phyloP scores from a whole-genome alignment of 176 grass and related monocot genomes.

The Cocos nucifera region DNA sequence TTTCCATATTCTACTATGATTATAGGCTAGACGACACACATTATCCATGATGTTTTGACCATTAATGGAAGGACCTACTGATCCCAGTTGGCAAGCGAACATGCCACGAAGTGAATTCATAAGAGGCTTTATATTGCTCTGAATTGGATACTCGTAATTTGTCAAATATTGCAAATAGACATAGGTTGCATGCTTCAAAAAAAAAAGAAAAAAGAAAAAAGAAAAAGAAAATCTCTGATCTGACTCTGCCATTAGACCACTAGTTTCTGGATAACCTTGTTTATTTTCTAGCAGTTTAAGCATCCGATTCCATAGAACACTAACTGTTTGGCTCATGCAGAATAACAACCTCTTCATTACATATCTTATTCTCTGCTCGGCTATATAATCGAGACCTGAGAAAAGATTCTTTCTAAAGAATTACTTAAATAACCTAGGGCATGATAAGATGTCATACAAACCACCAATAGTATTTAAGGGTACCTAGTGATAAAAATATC shows the following conservation, averaged over 20 bases:
- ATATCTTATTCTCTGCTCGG: background rate
- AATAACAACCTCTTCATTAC: slow-evolving; percentile 38
- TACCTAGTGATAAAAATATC: slow-evolving; percentile 6
- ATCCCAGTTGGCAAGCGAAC: too few relatives aligned
- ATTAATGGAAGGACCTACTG: too few relatives aligned
- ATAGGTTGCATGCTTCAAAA: too few relatives aligned
- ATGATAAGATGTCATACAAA: slow-evolving; percentile 12
- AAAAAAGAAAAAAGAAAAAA: too few relatives aligned
- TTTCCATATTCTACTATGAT: too few relatives aligned
- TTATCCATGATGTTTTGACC: too few relatives aligned
- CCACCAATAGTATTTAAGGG: slow-evolving; percentile 20
- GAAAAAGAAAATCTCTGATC: slow-evolving; percentile 6
- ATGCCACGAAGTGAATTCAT: too few relatives aligned
- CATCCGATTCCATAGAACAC: slow-evolving; percentile 43
- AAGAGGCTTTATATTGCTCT: too few relatives aligned
- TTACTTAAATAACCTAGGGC: slow-evolving; percentile 4
- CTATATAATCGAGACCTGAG: background rate
- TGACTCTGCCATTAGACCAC: background rate
- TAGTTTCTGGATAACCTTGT: background rate
- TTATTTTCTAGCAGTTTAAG: slow-evolving; percentile 16
- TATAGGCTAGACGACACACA: too few relatives aligned
- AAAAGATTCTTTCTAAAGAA: slow-evolving; percentile 21
- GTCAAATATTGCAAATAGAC: too few relatives aligned
- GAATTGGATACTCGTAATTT: too few relatives aligned
- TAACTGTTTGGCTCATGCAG: slow-evolving; percentile 12